Conservation (phyloP, 2,329 filamentous ascomycete genomes). For the Fusarium siculi region DNA sequence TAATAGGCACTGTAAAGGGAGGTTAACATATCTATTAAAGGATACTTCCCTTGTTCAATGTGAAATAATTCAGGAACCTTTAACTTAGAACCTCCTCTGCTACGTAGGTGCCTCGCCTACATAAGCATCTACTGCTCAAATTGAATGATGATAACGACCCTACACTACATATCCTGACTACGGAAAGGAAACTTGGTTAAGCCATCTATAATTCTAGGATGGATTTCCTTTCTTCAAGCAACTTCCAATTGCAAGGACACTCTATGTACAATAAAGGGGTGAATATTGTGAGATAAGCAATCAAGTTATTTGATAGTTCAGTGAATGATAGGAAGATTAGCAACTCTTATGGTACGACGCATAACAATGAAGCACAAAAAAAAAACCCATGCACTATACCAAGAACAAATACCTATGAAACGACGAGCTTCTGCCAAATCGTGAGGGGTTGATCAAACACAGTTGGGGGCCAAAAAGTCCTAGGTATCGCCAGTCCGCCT, state of each 20-base stretch:
- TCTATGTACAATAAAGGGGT: not conserved
- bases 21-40: not conserved
- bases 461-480: conserved; percentile 7
- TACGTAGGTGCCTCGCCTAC: not conserved
- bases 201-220: not conserved
- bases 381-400: not conserved
- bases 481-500: not conserved
- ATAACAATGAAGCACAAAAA: not conserved
- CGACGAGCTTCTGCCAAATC: not conserved
- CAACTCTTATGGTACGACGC: not conserved
- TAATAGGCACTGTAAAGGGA: not conserved
- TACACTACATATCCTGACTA: not conserved
- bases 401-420: not conserved
- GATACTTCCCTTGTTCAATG: not conserved
- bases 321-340: not conserved
- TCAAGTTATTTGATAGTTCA: not conserved
- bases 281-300: not conserved
- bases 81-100: not conserved
- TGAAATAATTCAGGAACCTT: not conserved
- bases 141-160: not conserved
- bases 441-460: not conserved
- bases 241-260: not conserved
- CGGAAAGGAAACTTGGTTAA: not conserved
- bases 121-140: not conserved
- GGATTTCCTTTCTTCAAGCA: not conserved